Percentiles rank a stretch among this genome's conserved stretches.
These are phyloP conservation scores for Kodamaea arcana DNA, from an alignment of 1,139 yeast species.

Conservation along the genomic window DNA sequence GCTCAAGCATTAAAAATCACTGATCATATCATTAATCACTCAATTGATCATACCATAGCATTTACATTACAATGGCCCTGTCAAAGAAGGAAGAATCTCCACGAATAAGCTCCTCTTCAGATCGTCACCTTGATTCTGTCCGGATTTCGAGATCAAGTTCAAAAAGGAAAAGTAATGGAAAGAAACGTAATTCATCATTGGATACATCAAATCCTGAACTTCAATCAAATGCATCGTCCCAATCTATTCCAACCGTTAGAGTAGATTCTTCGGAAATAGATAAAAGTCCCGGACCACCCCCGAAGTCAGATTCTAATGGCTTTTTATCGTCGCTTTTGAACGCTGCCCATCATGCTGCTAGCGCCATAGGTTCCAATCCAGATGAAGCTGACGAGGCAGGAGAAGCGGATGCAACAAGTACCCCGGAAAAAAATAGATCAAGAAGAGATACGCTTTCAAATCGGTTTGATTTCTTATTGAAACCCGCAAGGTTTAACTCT, in stretches of 20 bases:
- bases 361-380: constrained; percentile 1
- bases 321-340: constrained; percentile 25
- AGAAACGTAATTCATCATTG: neutral
- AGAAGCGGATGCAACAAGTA: neutral
- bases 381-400: neutral
- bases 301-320: constrained; percentile 18
- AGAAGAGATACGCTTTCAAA: constrained; percentile 12
- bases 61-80: neutral
- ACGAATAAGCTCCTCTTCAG: neutral
- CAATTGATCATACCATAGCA: too few species aligned
- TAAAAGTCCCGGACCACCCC: constrained; percentile 1
- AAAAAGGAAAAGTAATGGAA: neutral
- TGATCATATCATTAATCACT: too few species aligned
- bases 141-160: neutral
- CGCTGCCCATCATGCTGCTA: constrained; percentile 25
- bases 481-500: constrained; percentile 14
- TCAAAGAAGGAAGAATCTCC: neutral
- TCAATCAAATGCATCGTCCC: neutral
- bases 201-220: neutral
- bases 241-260: neutral
- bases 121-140: neutral
- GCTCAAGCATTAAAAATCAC: too few species aligned
- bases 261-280: neutral
- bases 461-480: constrained; percentile 17
- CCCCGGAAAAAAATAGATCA: neutral